Conservation (phyloP, 805 yeast genomes). For the Ogataea parapolymorpha region DNA sequence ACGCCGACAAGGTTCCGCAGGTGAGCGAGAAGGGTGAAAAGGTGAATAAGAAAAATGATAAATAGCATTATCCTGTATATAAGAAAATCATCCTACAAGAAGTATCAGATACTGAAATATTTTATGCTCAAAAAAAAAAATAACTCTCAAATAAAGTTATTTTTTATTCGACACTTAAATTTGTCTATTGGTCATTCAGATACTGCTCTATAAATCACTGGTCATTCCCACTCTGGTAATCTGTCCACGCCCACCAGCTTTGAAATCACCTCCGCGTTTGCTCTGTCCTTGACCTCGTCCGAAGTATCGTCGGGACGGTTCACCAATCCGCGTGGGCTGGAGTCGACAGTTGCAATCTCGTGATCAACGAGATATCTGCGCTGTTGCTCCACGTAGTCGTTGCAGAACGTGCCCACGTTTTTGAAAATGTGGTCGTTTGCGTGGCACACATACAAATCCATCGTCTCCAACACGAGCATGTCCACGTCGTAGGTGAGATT, state of each 20-base stretch:
- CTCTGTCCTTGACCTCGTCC: constrained; percentile 2
- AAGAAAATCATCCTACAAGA: background rate
- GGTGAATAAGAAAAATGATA: background rate
- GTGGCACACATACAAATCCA: constrained; percentile 17
- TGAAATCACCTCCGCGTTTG: constrained; percentile 1
- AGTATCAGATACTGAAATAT: no score
- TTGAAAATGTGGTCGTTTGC: constrained; percentile 3
- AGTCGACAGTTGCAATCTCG: constrained; percentile 1
- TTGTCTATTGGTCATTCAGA: no score
- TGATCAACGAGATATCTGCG: constrained; percentile 5
- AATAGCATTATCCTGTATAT: background rate
- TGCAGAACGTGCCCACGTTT: constrained; percentile 8
- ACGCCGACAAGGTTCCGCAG: constrained; percentile 3
- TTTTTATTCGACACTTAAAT: no score
- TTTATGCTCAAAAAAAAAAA: no score
- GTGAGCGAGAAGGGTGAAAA: background rate
- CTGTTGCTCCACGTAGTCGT: constrained; percentile 8
- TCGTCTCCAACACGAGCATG: constrained; percentile 18
- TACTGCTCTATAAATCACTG: background rate
- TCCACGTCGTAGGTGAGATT: constrained; percentile 16
- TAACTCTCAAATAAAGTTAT: no score
- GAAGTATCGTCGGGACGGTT: constrained; percentile 4
- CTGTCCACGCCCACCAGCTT: background rate
- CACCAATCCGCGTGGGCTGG: constrained; percentile 1
- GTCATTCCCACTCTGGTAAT: background rate